These are phyloP conservation scores for Phascolomyces articulosus DNA, from an alignment of 371 early-diverging fungal genomes.

Conservation along the genomic window DNA sequence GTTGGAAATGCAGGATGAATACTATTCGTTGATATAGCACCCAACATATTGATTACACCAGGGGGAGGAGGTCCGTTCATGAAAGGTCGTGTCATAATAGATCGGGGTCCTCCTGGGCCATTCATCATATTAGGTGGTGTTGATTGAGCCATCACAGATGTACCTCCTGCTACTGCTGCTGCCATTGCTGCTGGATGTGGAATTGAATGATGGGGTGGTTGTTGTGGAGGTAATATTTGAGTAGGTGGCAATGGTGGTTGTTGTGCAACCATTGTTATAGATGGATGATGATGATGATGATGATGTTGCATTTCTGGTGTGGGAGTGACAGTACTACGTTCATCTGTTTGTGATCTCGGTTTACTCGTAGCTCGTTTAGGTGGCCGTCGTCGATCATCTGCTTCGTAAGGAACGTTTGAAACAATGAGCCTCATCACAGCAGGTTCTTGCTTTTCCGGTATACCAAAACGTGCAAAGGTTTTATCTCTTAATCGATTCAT, in stretches of 20 bases:
- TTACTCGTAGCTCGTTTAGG: conserved; percentile 19
- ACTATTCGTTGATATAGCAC: conserved; percentile 4
- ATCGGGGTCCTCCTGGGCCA: background rate
- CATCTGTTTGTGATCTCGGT: conserved; percentile 24
- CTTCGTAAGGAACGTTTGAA: conserved; percentile 32
- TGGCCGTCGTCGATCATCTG: conserved; percentile 33
- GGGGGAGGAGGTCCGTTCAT: background rate
- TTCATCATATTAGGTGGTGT: background rate
- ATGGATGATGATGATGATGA: background rate
- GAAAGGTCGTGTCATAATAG: background rate
- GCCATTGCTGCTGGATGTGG: too few species aligned
- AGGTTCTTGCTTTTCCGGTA: conserved; percentile 40
- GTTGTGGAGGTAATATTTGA: conserved; percentile 2
- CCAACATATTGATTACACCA: background rate
- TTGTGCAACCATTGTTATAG: background rate
- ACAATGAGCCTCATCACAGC: conserved; percentile 32
- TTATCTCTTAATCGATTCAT: conserved; percentile 47
- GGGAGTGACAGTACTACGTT: background rate
- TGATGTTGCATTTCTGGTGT: conserved; percentile 5
- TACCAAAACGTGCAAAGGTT: conserved; percentile 29
- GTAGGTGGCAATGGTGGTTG: conserved; percentile 11
- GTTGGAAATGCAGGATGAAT: conserved; percentile 6
- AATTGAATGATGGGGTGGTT: background rate
- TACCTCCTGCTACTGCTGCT: too few species aligned
- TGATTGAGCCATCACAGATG: too few species aligned